Evolutionary conservation across 106 monocot genomes (phyloP).

Genomic region (Dactylorhiza incarnata): DNA sequence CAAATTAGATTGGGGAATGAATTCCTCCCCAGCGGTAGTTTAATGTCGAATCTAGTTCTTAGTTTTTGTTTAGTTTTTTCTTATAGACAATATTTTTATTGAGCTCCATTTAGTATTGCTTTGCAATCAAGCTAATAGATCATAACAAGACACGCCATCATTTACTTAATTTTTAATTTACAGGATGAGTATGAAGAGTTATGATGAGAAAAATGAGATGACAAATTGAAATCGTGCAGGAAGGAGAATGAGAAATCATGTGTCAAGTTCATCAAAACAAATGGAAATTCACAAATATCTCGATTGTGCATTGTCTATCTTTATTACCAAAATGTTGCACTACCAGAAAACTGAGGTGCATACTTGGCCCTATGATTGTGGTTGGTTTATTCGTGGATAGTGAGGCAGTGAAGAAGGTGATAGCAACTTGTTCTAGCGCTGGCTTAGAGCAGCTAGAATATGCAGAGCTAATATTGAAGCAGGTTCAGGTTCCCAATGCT

Average conservation of each 20-base stretch:
- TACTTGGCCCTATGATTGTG: slow-evolving; percentile 20
- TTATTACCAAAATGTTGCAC: slow-evolving; percentile 6
- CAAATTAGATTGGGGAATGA: too few relatives aligned
- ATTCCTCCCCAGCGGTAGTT: too few relatives aligned
- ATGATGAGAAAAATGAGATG: slow-evolving; percentile 6
- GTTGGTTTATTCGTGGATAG: slow-evolving; percentile 18
- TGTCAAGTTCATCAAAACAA: background rate
- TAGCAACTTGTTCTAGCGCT: slow-evolving; percentile 9
- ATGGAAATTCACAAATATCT: slow-evolving; percentile 7
- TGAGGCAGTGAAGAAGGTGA: slow-evolving; percentile 13
- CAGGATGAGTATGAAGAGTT: background rate
- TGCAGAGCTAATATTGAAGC: slow-evolving; percentile 26
- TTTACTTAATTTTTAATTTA: background rate
- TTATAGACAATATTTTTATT: background rate
- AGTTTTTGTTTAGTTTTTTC: background rate
- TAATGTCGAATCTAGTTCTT: background rate
- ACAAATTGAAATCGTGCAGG: background rate
- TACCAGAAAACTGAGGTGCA: slow-evolving; percentile 13
- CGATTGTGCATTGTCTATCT: slow-evolving; percentile 1
- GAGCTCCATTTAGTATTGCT: background rate
- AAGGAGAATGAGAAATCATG: background rate
- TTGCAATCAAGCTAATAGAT: background rate
- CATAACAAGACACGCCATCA: background rate
- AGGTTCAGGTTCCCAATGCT: slow-evolving; percentile 15
- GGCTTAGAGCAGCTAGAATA: slow-evolving; percentile 13